Percentiles rank a stretch among this genome's conserved stretches.
These are phyloP conservation scores for Diversispora epigaea DNA, from an alignment of 192 early-diverging fungal species.

Conservation along the genomic window DNA sequence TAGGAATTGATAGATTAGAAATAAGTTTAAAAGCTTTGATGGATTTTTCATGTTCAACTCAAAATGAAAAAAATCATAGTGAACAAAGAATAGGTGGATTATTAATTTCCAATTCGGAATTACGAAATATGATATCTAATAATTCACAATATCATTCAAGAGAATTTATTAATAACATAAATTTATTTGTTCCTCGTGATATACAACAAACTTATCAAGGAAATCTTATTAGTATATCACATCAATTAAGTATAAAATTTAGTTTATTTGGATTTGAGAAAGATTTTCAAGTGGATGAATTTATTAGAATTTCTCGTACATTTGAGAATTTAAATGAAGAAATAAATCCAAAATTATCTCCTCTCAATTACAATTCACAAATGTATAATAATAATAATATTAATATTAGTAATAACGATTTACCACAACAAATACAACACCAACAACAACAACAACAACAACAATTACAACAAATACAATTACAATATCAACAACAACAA, in stretches of 20 bases:
- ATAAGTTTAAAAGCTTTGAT: constrained; percentile 20
- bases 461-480: no score
- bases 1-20: constrained; percentile 24
- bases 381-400: no score
- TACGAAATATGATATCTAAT: constrained; percentile 4
- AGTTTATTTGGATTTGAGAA: constrained; percentile 8
- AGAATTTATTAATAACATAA: constrained; percentile 25
- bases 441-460: no score
- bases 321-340: background rate
- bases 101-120: constrained; percentile 6
- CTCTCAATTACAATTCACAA: no score
- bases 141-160: background rate
- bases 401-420: no score
- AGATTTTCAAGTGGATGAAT: constrained; percentile 16
- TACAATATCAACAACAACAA: no score
- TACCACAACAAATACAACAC: no score
- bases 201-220: constrained; percentile 25
- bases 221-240: constrained; percentile 13
- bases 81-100: background rate
- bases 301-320: constrained; percentile 10
- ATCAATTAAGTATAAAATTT: constrained; percentile 22
- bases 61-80: constrained; percentile 11
- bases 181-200: constrained; percentile 21
- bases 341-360: no score
- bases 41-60: constrained; percentile 20